Evolutionary conservation across 164 flowering plant genomes (phyloP).

Genomic region (Stephania japonica): DNA sequence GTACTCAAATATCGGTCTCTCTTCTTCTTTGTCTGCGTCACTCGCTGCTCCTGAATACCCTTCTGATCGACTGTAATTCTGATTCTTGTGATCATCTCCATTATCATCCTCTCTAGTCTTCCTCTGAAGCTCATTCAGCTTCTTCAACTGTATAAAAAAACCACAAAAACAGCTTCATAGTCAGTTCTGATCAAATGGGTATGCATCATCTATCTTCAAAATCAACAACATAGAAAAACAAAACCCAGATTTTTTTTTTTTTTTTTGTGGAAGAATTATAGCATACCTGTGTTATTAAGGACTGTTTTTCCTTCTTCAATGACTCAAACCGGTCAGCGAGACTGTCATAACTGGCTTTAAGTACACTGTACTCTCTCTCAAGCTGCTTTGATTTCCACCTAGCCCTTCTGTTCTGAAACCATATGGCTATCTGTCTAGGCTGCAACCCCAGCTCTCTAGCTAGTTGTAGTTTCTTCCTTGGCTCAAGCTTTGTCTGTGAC

Average conservation of each 20-base stretch:
- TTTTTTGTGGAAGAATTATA: background rate
- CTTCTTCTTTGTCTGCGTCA: conserved; percentile 24
- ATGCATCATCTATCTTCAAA: background rate
- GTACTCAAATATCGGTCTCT: conserved; percentile 14
- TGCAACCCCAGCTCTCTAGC: conserved; percentile 68
- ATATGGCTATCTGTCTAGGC: conserved; percentile 78
- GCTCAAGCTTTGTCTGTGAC: conserved; percentile 58
- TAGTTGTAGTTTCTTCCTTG: conserved; percentile 49
- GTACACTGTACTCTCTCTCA: conserved; percentile 46
- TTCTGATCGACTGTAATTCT: conserved; percentile 21
- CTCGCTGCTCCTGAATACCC: conserved; percentile 12
- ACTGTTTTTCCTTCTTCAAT: conserved; percentile 48
- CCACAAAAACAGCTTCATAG: background rate
- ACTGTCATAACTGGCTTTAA: conserved; percentile 39
- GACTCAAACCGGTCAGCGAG: conserved; percentile 35
- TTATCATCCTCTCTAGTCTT: conserved; percentile 16
- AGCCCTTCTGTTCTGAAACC: conserved; percentile 91
- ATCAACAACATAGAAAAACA: background rate
- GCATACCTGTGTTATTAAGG: conserved; percentile 46
- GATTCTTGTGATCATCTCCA: conserved; percentile 9
- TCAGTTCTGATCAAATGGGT: conserved; percentile 5
- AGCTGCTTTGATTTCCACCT: conserved; percentile 78
- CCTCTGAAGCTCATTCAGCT: conserved; percentile 28
- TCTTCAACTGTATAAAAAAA: conserved; percentile 35
- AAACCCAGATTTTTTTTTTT: no score